Percentiles rank a stretch among this genome's conserved stretches.
These are phyloP conservation scores for Cylindrotheca closterium DNA, from an alignment of 108 stramenopile genomes.

Conservation along the genomic window DNA sequence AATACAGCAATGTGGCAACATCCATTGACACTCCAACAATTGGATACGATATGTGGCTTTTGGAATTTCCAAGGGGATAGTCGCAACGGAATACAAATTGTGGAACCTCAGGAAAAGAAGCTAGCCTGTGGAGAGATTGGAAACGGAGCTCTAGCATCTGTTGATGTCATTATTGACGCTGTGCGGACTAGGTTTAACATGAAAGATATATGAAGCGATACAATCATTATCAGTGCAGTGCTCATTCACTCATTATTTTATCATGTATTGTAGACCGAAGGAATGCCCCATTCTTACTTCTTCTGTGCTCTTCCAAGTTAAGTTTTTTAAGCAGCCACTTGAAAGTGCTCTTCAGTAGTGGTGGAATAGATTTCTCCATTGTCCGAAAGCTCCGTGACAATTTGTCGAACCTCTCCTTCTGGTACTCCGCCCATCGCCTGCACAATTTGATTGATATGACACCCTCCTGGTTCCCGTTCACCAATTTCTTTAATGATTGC, in stretches of 20 bases:
- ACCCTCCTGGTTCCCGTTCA: conserved; percentile 36
- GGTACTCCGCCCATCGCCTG: conserved; percentile 18
- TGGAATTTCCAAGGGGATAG: conserved; percentile 21
- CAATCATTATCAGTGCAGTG: too few relatives aligned
- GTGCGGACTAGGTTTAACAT: conserved; percentile 15
- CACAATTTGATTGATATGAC: conserved; percentile 34
- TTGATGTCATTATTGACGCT: conserved; percentile 55
- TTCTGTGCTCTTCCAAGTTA: too few relatives aligned
- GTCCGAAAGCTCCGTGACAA: conserved; percentile 50
- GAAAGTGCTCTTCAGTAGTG: conserved; percentile 69
- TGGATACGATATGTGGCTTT: conserved; percentile 62
- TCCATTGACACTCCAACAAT: conserved; percentile 70
- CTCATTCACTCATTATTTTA: too few relatives aligned
- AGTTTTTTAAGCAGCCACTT: conserved; percentile 31
- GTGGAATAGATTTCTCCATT: conserved; percentile 86
- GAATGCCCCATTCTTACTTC: too few relatives aligned
- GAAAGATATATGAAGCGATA: too few relatives aligned
- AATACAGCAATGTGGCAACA: conserved; percentile 95
- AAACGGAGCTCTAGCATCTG: conserved; percentile 79
- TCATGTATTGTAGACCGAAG: too few relatives aligned
- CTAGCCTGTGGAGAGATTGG: conserved; percentile 91
- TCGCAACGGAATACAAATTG: conserved; percentile 30
- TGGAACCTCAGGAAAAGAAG: conserved; percentile 64
- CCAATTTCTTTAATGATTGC: conserved; percentile 10
- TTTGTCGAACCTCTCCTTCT: conserved; percentile 49